Conservation (phyloP, 1,284 basidiomycete genomes). For the Boletus smithii region DNA sequence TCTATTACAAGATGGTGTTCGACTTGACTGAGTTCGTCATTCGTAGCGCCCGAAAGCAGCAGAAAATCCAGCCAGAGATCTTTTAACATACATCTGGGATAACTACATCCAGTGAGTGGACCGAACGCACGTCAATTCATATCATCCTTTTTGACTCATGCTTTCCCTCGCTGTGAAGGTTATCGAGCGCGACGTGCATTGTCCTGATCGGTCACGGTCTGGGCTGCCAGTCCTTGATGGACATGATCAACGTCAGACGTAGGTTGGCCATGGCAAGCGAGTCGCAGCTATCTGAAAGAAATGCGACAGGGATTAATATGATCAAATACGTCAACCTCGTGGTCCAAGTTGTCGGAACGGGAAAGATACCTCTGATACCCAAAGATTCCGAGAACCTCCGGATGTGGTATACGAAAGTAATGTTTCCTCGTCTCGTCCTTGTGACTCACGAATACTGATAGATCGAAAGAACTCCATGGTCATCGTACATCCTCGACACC, state of each 20-base stretch:
- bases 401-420: slow-evolving; percentile 64
- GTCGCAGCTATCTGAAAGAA: slow-evolving; percentile 5
- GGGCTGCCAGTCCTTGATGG: slow-evolving; percentile 73
- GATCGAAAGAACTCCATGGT: slow-evolving; percentile 60
- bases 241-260: slow-evolving; percentile 72
- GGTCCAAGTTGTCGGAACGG: slow-evolving; percentile 73
- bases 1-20: neutral
- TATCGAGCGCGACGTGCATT: slow-evolving; percentile 68
- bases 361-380: slow-evolving; percentile 53
- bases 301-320: slow-evolving; percentile 44
- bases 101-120: slow-evolving; percentile 79
- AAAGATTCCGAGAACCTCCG: slow-evolving; percentile 49
- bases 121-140: neutral
- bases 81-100: slow-evolving; percentile 90
- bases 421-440: neutral
- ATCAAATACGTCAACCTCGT: slow-evolving; percentile 65
- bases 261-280: slow-evolving; percentile 22
- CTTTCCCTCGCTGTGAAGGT: slow-evolving; percentile 38
- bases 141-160: neutral
- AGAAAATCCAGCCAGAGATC: slow-evolving; percentile 42
- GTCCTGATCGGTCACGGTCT: slow-evolving; percentile 86
- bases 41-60: slow-evolving; percentile 27
- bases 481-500: slow-evolving; percentile 57
- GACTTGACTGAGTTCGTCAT: neutral
- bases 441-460: slow-evolving; percentile 1